These are phyloP conservation scores for Wallacemonas rigidus DNA, from an alignment of 208 protist genomes.

Conservation along the genomic window DNA sequence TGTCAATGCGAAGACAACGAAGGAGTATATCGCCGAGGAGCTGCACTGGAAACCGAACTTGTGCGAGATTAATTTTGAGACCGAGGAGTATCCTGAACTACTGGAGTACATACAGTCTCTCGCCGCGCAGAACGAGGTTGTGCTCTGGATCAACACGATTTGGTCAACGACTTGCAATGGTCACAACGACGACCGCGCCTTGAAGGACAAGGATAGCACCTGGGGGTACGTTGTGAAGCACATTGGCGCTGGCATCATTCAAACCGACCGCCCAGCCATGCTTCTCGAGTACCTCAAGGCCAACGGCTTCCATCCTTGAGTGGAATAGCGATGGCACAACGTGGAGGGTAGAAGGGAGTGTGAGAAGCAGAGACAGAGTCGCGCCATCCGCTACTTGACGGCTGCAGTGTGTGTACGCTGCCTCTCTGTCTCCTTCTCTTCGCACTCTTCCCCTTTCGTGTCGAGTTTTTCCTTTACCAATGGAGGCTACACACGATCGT, in stretches of 20 bases:
- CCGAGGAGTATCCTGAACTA: conserved; percentile 26
- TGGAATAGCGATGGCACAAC: too few species aligned
- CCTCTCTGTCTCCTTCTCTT: too few species aligned
- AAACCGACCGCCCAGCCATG: conserved; percentile 62
- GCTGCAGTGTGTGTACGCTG: too few species aligned
- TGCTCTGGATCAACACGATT: conserved; percentile 74
- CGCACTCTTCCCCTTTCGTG: too few species aligned
- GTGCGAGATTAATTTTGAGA: conserved; percentile 68
- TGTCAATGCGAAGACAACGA: conserved; percentile 40
- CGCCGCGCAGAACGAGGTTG: conserved; percentile 30
- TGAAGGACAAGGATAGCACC: conserved; percentile 49
- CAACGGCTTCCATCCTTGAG: conserved; percentile 25
- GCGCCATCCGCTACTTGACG: too few species aligned
- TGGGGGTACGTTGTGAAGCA: conserved; percentile 57
- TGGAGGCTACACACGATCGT: too few species aligned
- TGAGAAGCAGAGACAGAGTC: too few species aligned
- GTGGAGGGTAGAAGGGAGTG: too few species aligned
- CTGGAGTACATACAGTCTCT: conserved; percentile 40
- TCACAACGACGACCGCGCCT: conserved; percentile 60
- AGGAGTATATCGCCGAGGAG: conserved; percentile 30
- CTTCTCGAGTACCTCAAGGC: conserved; percentile 47
- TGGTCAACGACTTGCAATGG: conserved; percentile 63
- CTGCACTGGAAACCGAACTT: conserved; percentile 39
- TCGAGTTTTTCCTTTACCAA: too few species aligned
- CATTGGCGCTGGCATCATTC: conserved; percentile 55